phyloP scores from a whole-genome alignment of 1,284 basidiomycete genomes.

The Ceratobasidium sp. region DNA sequence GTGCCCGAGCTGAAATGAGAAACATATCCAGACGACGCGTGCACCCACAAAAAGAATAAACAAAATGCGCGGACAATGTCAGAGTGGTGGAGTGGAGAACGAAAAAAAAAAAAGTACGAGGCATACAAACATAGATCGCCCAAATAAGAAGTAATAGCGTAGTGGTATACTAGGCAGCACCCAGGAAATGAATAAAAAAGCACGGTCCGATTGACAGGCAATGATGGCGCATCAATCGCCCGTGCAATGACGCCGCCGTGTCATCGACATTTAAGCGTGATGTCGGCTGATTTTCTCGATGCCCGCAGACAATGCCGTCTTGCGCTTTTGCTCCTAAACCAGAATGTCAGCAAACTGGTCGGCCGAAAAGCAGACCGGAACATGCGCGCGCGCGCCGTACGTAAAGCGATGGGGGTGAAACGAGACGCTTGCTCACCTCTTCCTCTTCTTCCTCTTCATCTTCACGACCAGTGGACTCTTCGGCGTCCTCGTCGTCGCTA shows the following conservation, averaged over 20 bases:
- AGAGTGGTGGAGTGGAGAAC: conserved; percentile 1
- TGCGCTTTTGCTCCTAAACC: conserved; percentile 50
- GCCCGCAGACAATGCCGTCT: conserved; percentile 62
- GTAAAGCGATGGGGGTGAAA: conserved; percentile 44
- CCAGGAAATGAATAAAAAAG: neutral
- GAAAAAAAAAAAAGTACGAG: neutral
- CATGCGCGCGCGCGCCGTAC: conserved; percentile 1
- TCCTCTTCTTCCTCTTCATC: conserved; percentile 52
- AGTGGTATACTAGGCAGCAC: conserved; percentile 2
- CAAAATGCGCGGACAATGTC: neutral
- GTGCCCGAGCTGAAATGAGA: conserved; percentile 24
- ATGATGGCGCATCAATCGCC: neutral
- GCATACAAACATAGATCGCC: neutral
- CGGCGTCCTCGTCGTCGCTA: conserved; percentile 48
- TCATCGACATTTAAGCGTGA: conserved; percentile 47
- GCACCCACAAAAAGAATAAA: conserved; percentile 14
- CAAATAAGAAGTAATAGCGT: conserved; percentile 7
- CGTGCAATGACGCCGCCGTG: neutral
- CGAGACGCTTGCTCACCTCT: conserved; percentile 49
- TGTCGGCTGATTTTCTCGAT: conserved; percentile 76
- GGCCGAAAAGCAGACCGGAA: conserved; percentile 32
- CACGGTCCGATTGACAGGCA: neutral
- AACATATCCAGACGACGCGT: conserved; percentile 26
- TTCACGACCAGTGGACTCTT: conserved; percentile 44
- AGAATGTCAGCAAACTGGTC: conserved; percentile 40